A percentile compares a stretch with the other conserved stretches of the same genome.
Evolutionary conservation across 176 grass and related monocot species (phyloP).

Genomic region (Triticum monococcum): DNA sequence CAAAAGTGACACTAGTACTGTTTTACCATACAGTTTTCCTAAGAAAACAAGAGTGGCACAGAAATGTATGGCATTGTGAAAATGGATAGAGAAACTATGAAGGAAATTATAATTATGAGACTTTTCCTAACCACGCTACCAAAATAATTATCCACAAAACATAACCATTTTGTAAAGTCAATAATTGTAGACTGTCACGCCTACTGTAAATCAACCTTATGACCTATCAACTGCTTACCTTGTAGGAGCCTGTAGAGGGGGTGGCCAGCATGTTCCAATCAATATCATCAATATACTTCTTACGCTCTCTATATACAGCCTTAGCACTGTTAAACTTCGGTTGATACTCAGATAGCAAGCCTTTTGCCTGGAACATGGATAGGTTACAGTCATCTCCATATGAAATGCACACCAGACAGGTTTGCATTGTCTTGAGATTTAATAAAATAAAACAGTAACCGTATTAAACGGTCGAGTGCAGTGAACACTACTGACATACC

Average conservation of each 20-base stretch:
- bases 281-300: conserved; percentile 93
- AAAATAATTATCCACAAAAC: conserved; percentile 7
- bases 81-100: neutral
- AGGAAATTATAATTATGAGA: neutral
- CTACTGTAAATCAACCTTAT: conserved; percentile 2
- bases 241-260: conserved; percentile 78
- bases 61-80: neutral
- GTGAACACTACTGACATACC: neutral
- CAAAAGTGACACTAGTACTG: neutral
- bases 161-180: neutral
- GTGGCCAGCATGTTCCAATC: conserved; percentile 90
- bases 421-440: conserved; percentile 9
- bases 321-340: conserved; percentile 97
- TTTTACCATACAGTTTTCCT: neutral
- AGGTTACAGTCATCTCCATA: conserved; percentile 14
- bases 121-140: neutral
- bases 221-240: conserved; percentile 49
- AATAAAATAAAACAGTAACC: conserved; percentile 10
- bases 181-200: neutral
- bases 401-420: conserved; percentile 9
- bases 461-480: neutral
- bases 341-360: conserved; percentile 93
- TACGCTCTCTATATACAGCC: conserved; percentile 94
- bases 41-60: neutral
- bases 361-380: conserved; percentile 75